A percentile compares a stretch with the other conserved stretches of the same genome.
Conservation (phyloP, 1,139 yeast species). For the Magnusiomyces paraingens region DNA sequence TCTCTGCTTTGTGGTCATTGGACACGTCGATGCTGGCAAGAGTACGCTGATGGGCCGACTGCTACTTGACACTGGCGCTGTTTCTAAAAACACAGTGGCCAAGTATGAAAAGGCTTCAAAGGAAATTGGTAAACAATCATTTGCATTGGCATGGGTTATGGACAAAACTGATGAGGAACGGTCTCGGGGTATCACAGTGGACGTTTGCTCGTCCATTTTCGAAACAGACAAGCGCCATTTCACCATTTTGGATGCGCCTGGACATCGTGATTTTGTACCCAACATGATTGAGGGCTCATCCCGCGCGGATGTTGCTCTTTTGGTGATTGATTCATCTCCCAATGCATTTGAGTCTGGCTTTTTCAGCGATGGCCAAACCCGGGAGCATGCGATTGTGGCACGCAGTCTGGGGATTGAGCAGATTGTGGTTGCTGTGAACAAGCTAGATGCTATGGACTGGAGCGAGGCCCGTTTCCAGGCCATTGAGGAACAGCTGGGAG, state of each 20-base stretch:
- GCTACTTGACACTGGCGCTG: constrained; percentile 71
- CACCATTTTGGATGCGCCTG: constrained; percentile 96
- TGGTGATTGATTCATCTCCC: constrained; percentile 70
- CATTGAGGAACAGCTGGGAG: constrained; percentile 51
- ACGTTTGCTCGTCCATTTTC: constrained; percentile 78
- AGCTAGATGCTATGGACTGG: constrained; percentile 78
- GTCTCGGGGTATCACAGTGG: constrained; percentile 80
- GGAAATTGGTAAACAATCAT: constrained; percentile 80
- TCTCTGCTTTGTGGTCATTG: constrained; percentile 60
- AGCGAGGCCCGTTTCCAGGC: constrained; percentile 54
- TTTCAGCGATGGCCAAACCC: constrained; percentile 82
- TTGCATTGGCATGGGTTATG: constrained; percentile 96
- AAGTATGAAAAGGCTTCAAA: constrained; percentile 77
- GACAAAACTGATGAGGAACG: constrained; percentile 94
- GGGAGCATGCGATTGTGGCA: constrained; percentile 84
- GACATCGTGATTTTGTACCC: constrained; percentile 96
- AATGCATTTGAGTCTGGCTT: constrained; percentile 92
- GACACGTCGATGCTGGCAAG: constrained; percentile 98
- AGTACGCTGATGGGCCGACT: constrained; percentile 91
- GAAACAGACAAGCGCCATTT: constrained; percentile 60
- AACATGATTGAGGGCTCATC: constrained; percentile 97
- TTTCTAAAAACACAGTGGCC: constrained; percentile 69
- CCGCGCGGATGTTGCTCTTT: constrained; percentile 65
- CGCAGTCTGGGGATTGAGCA: constrained; percentile 73
- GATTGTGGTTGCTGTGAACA: constrained; percentile 76